Base-by-base conservation (phyloP, 2,329 filamentous ascomycete species). In the Truncatella angustata region DNA sequence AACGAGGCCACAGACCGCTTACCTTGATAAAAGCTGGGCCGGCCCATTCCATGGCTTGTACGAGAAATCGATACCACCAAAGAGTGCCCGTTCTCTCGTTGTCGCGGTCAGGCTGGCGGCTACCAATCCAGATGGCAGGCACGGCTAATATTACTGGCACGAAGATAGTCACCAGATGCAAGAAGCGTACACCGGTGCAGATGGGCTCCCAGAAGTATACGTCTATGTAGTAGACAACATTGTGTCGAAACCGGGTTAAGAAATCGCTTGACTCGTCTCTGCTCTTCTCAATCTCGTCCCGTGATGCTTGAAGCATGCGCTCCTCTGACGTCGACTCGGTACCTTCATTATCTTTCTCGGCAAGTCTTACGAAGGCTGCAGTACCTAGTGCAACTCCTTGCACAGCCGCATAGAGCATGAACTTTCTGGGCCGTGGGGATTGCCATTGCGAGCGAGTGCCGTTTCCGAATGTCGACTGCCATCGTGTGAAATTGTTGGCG, bases 91-190 rank as follows among this genome's bases (percentile, higher is more conserved):
- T 79, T 56, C 90, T 80, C 72, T 96, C 90, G 58, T 90, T 84
- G 60, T 91, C 86, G 52, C 79, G 81, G 30, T 84, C 74, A 2
- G 79, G 73, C 45, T 83, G 75, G 42, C 87, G 77, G 30, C 68
- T 66, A 1, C 94, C 94, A 52, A 96, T 54, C 88, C 90, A 97
- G 52, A 96, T 85, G 0, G 77, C 79, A 0, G 94, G 94, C 5
- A 96, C 82, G 0, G 89, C 80, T 2, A 87, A 67, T 49, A 99
- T 84, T 37, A 99, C 91, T 0, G 94, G 94, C 18, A 97, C 85
- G 65, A 99, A 99, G 51, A 99, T 94, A 54, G 87, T 70, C 44
- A 90, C 83, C 4, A 99, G 76, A 65, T 97, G 90, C 16, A 97
- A 70, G 61, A 99, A 95, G n/a, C 94, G 82, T 43, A 93, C 69